Evolutionary conservation across 2,329 filamentous ascomycete species (phyloP), one percentile per base, ranked within the genome.

Genomic region (Pleoardoris graminearum): DNA sequence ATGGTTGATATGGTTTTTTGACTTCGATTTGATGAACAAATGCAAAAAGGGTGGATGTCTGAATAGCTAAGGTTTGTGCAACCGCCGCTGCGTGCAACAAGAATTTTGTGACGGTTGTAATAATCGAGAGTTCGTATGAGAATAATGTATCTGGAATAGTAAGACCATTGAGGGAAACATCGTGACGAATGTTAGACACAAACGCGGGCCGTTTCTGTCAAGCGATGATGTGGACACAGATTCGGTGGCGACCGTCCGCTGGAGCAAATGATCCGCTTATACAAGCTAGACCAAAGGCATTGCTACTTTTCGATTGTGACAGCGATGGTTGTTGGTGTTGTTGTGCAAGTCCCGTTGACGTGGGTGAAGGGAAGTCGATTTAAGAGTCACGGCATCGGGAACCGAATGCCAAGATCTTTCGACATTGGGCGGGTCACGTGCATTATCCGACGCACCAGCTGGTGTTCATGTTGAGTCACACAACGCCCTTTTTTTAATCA

Each of bases 151-250:
- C 62, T 75, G 75, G 66, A 77, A 80, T 55, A 77, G 69, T 62
- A 72, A 67, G 54, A 76, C 75, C 63, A 79, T 69, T 75, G 73
- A 68, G 66, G 71, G 76, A 74, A 76, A 70, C 81, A 83, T 83
- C 57, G 78, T 81, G 77, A 66, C 70, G 62, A 55, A 53, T 57
- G 53, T 57, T 51, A 32, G 55, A 53, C 29, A 55, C 62, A 67
- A 65, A 57, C 53, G 54, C 56, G 55, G 55, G 35, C 56, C 61
- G 35, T 57, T 56, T 51, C 59, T 48, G 60, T 64, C 47, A 44
- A 50, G 50, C 45, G 39, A 46, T 37, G 25, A 38, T 36, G 22
- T 32, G 12, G 22, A 46, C 39, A 47, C 44, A 43, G 29, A 37
- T 47, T n/a, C 17, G 47, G 48, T 51, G 52, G 48, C 48, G 38